Evolutionary conservation across 2,329 filamentous ascomycete species (phyloP), one percentile per base, ranked within the genome.

Genomic region (Didymella sp.): DNA sequence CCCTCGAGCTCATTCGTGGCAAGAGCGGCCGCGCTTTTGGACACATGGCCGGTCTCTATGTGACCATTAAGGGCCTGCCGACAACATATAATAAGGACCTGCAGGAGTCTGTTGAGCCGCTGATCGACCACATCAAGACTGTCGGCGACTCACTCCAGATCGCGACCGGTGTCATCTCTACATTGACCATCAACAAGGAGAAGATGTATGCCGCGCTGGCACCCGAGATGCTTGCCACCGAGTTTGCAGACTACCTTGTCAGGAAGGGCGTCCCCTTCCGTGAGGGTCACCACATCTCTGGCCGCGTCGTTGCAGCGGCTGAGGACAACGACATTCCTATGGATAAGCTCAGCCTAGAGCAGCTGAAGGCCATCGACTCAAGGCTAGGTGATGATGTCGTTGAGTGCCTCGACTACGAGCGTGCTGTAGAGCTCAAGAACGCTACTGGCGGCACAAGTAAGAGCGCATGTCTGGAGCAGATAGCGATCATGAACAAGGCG

Each of bases 21-120:
- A 93, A 93, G 80, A 82, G 84, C 27, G 91, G 90, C 1, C 83
- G 89, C 56, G 85, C 87, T 3, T 94, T 96, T 70, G 92, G 91
- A 24, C 88, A 92, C 63, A 90, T 94, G 86, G 85, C 89, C 5
- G 91, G 90, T 33, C 78, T 95, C 62, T 91, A 91, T 84, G 88
- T 87, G 79, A 90, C 87, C 33, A 82, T 88, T 76, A 89, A 89
- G 76, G 89, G 89, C 53, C 84, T 95, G 25, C 90, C 91, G 2
- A 89, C 85, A 40, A 92, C 89, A 3, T 96, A 96, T 81, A 94
- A 96, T 81, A 96, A 96, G 78, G 91, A 96, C 75, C 78, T 96
- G n/a, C 91, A 96, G 77, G 92, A 96, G 78, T 89, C 86, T 56
- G 88, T 91, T 60, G 89, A 96, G 81, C 89, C 89, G n/a, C 86